These are phyloP conservation scores for Ophiosphaerella herpotricha DNA, from an alignment of 2,329 filamentous ascomycete species.

Conservation along the genomic window DNA sequence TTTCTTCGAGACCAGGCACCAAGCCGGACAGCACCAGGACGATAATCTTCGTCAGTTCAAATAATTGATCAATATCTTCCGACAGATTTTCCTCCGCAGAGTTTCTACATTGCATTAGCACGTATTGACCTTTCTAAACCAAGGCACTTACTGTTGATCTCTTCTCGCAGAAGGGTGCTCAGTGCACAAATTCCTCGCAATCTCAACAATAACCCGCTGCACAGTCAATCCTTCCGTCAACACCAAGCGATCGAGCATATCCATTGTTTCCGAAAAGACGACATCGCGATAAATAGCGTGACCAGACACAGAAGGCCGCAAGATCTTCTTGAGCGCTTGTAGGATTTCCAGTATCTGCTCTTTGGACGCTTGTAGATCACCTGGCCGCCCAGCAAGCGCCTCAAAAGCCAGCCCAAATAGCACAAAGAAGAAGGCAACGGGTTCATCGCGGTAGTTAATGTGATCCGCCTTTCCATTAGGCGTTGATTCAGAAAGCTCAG, in stretches of 20 bases:
- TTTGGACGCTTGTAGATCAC: constrained; percentile 70
- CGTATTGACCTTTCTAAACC: no score
- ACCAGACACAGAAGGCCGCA: constrained; percentile 91
- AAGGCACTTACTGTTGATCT: constrained; percentile 58
- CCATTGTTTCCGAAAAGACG: constrained; percentile 96
- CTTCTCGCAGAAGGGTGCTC: constrained; percentile 87
- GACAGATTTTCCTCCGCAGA: constrained; percentile 74
- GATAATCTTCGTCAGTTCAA: constrained; percentile 94
- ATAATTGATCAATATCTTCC: constrained; percentile 96
- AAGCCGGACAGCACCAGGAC: constrained; percentile 88
- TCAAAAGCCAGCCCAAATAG: constrained; percentile 96
- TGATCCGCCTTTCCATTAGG: constrained; percentile 65
- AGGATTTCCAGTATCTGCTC: constrained; percentile 88
- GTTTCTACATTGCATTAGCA: constrained; percentile 15
- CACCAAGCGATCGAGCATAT: constrained; percentile 87
- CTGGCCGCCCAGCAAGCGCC: constrained; percentile 81
- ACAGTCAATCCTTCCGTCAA: constrained; percentile 88
- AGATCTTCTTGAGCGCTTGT: constrained; percentile 88
- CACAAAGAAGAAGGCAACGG: constrained; percentile 98
- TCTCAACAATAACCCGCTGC: constrained; percentile 90
- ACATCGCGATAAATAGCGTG: constrained; percentile 96
- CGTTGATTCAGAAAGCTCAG: constrained; percentile 42
- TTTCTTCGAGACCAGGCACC: constrained; percentile 77
- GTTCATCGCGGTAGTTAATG: constrained; percentile 98
- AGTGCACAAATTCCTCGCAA: constrained; percentile 86